Conservation (phyloP, 2,329 filamentous ascomycete species). For the Rhynchosporium graminicola region DNA sequence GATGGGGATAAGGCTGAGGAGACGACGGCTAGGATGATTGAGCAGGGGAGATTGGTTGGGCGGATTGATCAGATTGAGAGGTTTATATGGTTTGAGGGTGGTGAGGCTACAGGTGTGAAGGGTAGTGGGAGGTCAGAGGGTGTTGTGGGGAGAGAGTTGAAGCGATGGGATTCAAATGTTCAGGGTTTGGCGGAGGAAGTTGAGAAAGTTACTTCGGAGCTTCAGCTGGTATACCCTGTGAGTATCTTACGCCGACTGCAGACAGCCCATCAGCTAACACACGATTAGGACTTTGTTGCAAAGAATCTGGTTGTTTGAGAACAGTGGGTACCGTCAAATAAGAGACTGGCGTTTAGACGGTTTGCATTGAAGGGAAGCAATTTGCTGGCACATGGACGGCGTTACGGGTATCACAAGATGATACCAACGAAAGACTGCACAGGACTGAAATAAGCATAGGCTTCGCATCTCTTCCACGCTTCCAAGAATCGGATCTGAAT, state of each 20-base stretch:
- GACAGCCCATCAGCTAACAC: conserved; percentile 21
- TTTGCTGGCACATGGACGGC: conserved; percentile 30
- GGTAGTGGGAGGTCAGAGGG: conserved; percentile 66
- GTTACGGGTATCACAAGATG: conserved; percentile 22
- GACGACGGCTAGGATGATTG: conserved; percentile 93
- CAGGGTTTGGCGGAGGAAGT: conserved; percentile 85
- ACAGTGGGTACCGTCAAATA: conserved; percentile 9
- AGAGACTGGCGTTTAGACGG: conserved; percentile 32
- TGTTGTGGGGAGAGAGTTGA: conserved; percentile 68
- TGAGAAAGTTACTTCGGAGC: conserved; percentile 77
- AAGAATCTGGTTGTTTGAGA: conserved; percentile 50
- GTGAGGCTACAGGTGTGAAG: conserved; percentile 68
- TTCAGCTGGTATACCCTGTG: conserved; percentile 80
- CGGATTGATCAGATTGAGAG: conserved; percentile 93
- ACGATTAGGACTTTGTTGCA: conserved; percentile 55
- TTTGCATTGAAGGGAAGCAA: conserved; percentile 25
- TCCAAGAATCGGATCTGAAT: neutral
- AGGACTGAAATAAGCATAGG: conserved; percentile 14
- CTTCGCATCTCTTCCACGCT: neutral
- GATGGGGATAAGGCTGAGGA: conserved; percentile 81
- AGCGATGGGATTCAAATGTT: conserved; percentile 88
- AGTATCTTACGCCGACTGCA: conserved; percentile 36
- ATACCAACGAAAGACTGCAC: conserved; percentile 24
- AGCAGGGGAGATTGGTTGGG: conserved; percentile 84
- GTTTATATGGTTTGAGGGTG: conserved; percentile 81